Evolutionary conservation across 2,329 filamentous ascomycete genomes (phyloP).

Genomic region (Xylariaceae sp.): DNA sequence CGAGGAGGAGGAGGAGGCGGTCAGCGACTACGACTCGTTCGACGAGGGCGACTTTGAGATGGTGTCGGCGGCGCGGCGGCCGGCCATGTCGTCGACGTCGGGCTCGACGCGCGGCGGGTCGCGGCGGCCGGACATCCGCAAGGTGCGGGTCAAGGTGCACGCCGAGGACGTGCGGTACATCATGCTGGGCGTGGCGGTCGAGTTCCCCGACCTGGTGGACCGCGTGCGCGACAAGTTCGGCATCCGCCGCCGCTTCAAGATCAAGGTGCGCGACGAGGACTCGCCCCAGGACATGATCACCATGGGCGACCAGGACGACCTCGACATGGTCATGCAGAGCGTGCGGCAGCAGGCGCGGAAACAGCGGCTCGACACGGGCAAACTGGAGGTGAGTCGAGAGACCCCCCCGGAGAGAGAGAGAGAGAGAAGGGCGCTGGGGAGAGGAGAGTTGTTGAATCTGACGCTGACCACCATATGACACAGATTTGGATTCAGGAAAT

Average conservation of each 20-base stretch:
- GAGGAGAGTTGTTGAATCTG: neutral
- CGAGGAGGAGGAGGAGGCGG: constrained; percentile 74
- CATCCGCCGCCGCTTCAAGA: constrained; percentile 70
- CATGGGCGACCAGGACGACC: constrained; percentile 90
- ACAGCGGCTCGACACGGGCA: constrained; percentile 75
- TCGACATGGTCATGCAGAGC: constrained; percentile 75
- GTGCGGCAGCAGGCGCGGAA: constrained; percentile 62
- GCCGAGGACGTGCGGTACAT: constrained; percentile 87
- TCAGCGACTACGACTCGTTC: constrained; percentile 65
- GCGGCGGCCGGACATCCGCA: constrained; percentile 58
- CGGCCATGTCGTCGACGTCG: constrained; percentile 37
- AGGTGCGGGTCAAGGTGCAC: constrained; percentile 89
- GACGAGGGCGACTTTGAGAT: constrained; percentile 79
- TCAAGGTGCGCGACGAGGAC: constrained; percentile 82
- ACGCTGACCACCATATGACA: constrained; percentile 19
- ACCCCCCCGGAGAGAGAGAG: too few relatives aligned
- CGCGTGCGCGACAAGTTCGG: constrained; percentile 83
- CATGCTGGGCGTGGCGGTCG: constrained; percentile 66
- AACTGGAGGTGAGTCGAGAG: constrained; percentile 79
- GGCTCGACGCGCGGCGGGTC: constrained; percentile 46
- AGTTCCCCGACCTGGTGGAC: constrained; percentile 70
- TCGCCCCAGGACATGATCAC: constrained; percentile 85
- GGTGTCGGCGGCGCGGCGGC: constrained; percentile 48
- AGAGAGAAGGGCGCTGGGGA: too few relatives aligned
- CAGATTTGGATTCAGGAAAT: constrained; percentile 43